Evolutionary conservation across 2,329 filamentous ascomycete genomes (phyloP).

Genomic region (Pseudocercospora ulei): DNA sequence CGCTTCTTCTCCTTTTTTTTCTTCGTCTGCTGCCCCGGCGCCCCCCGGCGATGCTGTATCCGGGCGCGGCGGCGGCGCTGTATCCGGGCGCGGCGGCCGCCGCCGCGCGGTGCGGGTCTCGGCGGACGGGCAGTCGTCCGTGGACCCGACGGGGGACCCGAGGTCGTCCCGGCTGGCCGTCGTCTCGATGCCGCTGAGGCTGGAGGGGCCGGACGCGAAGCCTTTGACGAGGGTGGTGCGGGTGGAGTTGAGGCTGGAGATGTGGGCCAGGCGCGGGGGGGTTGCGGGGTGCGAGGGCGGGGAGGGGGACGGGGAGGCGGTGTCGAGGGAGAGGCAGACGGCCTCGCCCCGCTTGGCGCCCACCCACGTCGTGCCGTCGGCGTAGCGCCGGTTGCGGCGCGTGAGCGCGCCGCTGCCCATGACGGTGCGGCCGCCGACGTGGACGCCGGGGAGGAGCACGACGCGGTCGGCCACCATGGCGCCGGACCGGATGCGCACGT

Average conservation of each 20-base stretch:
- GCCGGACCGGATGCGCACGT: slow-evolving; percentile 41
- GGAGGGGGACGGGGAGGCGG: slow-evolving; percentile 4
- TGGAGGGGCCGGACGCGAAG: slow-evolving; percentile 23
- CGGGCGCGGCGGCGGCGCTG: no score
- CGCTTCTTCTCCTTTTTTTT: no score
- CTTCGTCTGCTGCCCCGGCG: no score
- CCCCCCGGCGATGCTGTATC: no score
- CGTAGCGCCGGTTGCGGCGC: slow-evolving; percentile 40
- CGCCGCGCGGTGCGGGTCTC: background rate
- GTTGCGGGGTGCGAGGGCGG: slow-evolving; percentile 15
- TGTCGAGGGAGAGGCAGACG: slow-evolving; percentile 37
- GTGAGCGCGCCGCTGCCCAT: slow-evolving; percentile 49
- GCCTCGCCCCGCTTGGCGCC: slow-evolving; percentile 47
- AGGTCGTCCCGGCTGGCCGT: slow-evolving; percentile 7
- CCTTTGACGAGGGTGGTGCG: slow-evolving; percentile 26
- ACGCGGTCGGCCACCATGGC: slow-evolving; percentile 52
- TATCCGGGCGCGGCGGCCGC: no score
- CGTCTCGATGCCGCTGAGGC: slow-evolving; percentile 14
- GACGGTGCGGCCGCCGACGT: slow-evolving; percentile 43
- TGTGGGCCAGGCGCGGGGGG: slow-evolving; percentile 10
- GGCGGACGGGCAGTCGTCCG: slow-evolving; percentile 5
- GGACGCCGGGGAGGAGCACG: slow-evolving; percentile 45
- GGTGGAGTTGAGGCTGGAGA: slow-evolving; percentile 25
- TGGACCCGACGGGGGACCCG: slow-evolving; percentile 7
- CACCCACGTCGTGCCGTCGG: slow-evolving; percentile 43